Conservation (phyloP, 306 rosid species). For the Fragaria vesca region DNA sequence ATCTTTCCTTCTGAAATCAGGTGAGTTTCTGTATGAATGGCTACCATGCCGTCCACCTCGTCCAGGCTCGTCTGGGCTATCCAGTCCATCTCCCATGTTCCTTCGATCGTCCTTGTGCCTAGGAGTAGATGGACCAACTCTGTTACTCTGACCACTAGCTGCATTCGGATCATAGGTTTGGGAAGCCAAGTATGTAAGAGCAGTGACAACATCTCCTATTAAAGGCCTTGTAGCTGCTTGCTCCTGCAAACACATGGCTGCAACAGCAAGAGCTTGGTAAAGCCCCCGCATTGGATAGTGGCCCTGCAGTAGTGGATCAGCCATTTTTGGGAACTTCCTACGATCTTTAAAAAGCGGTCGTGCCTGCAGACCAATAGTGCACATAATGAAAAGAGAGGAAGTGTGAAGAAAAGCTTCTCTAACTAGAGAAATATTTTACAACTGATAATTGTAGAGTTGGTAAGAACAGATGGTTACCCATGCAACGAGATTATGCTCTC, state of each 20-base stretch:
- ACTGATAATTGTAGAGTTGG: slow-evolving; percentile 7
- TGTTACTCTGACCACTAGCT: slow-evolving; percentile 44
- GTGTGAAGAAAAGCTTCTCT: neutral
- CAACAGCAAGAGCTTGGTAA: slow-evolving; percentile 76
- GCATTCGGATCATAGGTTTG: slow-evolving; percentile 81
- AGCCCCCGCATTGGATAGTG: slow-evolving; percentile 67
- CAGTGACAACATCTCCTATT: slow-evolving; percentile 76
- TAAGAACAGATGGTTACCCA: slow-evolving; percentile 55
- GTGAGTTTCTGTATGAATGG: slow-evolving; percentile 76
- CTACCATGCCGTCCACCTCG: slow-evolving; percentile 59
- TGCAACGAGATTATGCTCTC: slow-evolving; percentile 71
- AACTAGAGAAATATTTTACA: neutral
- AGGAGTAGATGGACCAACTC: slow-evolving; percentile 83
- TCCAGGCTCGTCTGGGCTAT: slow-evolving; percentile 69
- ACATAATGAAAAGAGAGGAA: slow-evolving; percentile 7
- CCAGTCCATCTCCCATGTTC: slow-evolving; percentile 61
- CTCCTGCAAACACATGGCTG: slow-evolving; percentile 86
- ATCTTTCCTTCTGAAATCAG: slow-evolving; percentile 71
- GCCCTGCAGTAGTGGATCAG: slow-evolving; percentile 75
- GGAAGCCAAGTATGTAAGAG: slow-evolving; percentile 76
- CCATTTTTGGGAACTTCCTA: slow-evolving; percentile 63
- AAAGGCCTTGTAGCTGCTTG: slow-evolving; percentile 74
- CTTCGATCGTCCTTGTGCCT: slow-evolving; percentile 69
- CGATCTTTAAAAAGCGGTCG: slow-evolving; percentile 67
- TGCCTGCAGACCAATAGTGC: slow-evolving; percentile 46